Percentiles rank a stretch among this genome's conserved stretches.
phyloP scores from a whole-genome alignment of 2,329 filamentous ascomycete species.

The Monosporascus cannonballus region DNA sequence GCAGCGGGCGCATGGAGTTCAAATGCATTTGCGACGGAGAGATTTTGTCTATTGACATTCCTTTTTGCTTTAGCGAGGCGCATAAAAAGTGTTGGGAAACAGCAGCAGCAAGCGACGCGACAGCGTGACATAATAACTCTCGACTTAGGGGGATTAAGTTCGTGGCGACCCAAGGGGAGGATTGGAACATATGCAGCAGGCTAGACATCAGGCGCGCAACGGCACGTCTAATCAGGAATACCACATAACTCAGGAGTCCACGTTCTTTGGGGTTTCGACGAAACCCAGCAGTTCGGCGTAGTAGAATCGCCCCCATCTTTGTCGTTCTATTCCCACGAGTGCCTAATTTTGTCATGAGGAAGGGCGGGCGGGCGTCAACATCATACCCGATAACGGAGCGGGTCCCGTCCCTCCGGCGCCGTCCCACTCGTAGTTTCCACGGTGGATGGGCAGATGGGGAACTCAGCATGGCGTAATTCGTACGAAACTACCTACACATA shows the following conservation, averaged over 20 bases:
- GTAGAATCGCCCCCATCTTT: neutral
- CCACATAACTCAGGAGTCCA: no score
- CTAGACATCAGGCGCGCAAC: neutral
- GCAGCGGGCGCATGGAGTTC: neutral
- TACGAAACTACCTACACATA: neutral
- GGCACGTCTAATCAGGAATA: no score
- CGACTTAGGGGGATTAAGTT: neutral
- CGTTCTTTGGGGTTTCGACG: no score
- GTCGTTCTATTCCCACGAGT: neutral
- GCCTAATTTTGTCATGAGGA: neutral
- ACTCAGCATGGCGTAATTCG: neutral
- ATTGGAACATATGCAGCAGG: neutral
- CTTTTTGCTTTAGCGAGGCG: neutral
- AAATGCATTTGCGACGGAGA: neutral
- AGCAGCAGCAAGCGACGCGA: neutral
- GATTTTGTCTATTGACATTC: neutral
- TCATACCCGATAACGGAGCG: neutral
- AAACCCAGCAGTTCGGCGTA: no score
- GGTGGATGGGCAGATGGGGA: neutral
- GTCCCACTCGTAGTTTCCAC: neutral
- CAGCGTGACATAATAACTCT: neutral
- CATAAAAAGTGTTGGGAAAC: neutral
- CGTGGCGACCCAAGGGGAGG: neutral
- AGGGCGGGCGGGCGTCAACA: neutral
- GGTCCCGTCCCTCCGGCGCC: neutral